A percentile compares a stretch with the other conserved stretches of the same genome.
These are phyloP conservation scores for Ettlia oleoabundans DNA, from an alignment of 139 green algal species.

Conservation along the genomic window DNA sequence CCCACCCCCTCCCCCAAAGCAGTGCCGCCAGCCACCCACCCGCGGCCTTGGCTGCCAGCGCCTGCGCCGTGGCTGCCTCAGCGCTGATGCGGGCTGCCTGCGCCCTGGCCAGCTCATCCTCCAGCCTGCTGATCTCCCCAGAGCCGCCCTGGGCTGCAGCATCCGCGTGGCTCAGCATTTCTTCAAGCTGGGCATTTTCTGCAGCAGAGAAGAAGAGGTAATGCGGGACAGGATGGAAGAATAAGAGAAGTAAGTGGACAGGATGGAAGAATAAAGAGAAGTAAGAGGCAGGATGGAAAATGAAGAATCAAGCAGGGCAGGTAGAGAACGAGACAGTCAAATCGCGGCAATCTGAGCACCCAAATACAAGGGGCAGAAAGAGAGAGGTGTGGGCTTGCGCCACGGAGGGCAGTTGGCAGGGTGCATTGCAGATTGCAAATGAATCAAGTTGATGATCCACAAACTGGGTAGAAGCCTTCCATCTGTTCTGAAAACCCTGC, in stretches of 20 bases:
- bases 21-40: background rate
- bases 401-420: too few relatives aligned
- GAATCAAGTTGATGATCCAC: too few relatives aligned
- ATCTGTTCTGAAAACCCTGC: too few relatives aligned
- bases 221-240: background rate
- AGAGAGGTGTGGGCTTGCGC: too few relatives aligned
- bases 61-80: conserved; percentile 36
- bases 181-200: conserved; percentile 82
- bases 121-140: conserved; percentile 46
- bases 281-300: too few relatives aligned
- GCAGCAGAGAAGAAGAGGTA: conserved; percentile 7
- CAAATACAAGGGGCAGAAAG: background rate
- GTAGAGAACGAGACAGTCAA: background rate
- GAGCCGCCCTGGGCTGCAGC: conserved; percentile 38
- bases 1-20: too few relatives aligned
- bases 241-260: too few relatives aligned
- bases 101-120: conserved; percentile 44
- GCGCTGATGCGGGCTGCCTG: conserved; percentile 32
- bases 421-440: too few relatives aligned
- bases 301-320: too few relatives aligned
- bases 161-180: conserved; percentile 71
- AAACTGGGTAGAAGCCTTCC: too few relatives aligned
- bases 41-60: conserved; percentile 26
- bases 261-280: too few relatives aligned
- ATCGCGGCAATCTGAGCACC: background rate